Percentiles rank a stretch among this genome's conserved stretches.
These are phyloP conservation scores for Pseudotulostoma volvatum DNA, from an alignment of 495 filamentous ascomycete species.

Conservation along the genomic window DNA sequence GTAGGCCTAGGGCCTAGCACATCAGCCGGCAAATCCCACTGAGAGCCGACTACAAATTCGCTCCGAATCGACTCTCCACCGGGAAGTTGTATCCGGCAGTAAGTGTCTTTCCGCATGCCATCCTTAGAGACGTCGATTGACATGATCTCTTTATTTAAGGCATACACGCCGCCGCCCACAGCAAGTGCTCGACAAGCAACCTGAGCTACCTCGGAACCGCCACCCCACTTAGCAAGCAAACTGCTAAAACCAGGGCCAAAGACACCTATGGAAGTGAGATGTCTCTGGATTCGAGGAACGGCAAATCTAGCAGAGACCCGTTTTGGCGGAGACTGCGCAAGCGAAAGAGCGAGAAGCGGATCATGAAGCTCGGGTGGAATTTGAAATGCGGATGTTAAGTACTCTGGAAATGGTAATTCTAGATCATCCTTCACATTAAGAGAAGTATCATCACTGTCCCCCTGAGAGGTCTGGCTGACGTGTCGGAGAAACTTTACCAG, in stretches of 20 bases:
- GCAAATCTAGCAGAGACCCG: constrained; percentile 48
- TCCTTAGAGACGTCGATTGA: constrained; percentile 12
- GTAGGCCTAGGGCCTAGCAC: constrained; percentile 1
- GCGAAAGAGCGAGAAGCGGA: constrained; percentile 61
- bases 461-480: constrained; percentile 17
- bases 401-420: constrained; percentile 39
- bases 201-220: constrained; percentile 79
- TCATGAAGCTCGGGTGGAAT: constrained; percentile 51
- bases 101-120: constrained; percentile 8
- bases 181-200: constrained; percentile 84
- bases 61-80: constrained; percentile 45
- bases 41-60: constrained; percentile 35
- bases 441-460: constrained; percentile 12
- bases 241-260: constrained; percentile 78
- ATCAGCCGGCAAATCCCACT: constrained; percentile 22
- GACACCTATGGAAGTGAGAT: constrained; percentile 71
- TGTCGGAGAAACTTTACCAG: constrained; percentile 81
- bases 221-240: constrained; percentile 82
- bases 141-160: constrained; percentile 53
- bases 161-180: constrained; percentile 82
- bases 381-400: constrained; percentile 55
- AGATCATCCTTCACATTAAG: constrained; percentile 13
- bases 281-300: constrained; percentile 52
- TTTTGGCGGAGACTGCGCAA: constrained; percentile 42
- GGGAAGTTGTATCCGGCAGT: constrained; percentile 35